phyloP scores from a whole-genome alignment of 202 grass and related monocot genomes.

The Musa balbisiana region DNA sequence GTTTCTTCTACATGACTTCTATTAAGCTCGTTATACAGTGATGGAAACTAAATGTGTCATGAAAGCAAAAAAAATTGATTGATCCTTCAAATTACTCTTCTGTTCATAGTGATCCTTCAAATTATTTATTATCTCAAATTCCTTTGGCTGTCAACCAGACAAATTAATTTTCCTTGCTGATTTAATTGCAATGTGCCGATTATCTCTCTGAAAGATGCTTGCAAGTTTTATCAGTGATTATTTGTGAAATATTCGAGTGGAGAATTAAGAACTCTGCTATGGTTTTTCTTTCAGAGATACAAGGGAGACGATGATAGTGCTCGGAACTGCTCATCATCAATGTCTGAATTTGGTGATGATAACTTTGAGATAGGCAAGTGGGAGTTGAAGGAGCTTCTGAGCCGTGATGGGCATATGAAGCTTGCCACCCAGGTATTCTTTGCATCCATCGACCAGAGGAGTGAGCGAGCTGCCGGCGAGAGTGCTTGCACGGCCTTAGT shows the following conservation, averaged over 20 bases:
- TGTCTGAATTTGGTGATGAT: slow-evolving; percentile 68
- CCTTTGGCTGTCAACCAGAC: too few species aligned
- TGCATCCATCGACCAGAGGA: too few species aligned
- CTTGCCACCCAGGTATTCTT: slow-evolving; percentile 35
- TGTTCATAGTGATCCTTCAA: too few species aligned
- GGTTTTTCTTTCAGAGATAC: slow-evolving; percentile 44
- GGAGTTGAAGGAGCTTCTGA: slow-evolving; percentile 59
- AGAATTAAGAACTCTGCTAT: slow-evolving; percentile 22
- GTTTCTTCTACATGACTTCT: neutral
- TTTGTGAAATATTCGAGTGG: neutral
- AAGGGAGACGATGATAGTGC: slow-evolving; percentile 31
- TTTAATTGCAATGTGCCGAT: neutral
- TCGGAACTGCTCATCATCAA: slow-evolving; percentile 29
- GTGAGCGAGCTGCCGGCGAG: slow-evolving; percentile 52
- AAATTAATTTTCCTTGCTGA: too few species aligned
- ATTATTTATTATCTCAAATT: too few species aligned
- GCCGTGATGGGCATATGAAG: slow-evolving; percentile 72
- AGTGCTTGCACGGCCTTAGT: slow-evolving; percentile 85
- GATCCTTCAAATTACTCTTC: neutral
- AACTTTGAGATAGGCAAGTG: slow-evolving; percentile 81
- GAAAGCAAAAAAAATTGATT: neutral
- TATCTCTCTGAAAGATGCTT: neutral
- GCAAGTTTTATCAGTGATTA: neutral
- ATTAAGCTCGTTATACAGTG: neutral
- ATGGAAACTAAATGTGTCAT: neutral